Evolutionary conservation across 805 yeast genomes (phyloP), one percentile per base, ranked within the genome.

Genomic region (Candida parachauliodes): DNA sequence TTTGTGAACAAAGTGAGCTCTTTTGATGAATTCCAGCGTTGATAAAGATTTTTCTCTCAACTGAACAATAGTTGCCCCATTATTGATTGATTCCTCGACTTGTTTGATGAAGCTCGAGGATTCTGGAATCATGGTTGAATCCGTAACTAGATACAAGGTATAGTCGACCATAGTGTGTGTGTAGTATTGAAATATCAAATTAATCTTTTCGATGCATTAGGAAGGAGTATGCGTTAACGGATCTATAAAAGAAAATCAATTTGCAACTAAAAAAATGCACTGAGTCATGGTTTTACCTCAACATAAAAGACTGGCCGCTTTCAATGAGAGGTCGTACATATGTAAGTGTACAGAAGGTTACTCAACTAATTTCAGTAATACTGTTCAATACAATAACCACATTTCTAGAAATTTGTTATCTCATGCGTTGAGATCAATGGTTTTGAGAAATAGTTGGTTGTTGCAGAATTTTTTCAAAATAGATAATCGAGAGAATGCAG

Each of bases 41-140:
- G 76, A 83, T 8, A 79, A 56, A 1, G 74, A 60, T 56, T 88
- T 88, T 53, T 89, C 97, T 35, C 97, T 75, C 36, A 89, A 63
- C 59, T 88, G 97, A 2, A 88, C 82, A 11, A 88, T 47, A 0
- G 95, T 86, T 4, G 77, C 89, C 2, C 96, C 96, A 37, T 77
- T 79, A 4, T 70, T 60, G 23, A 88, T 63, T 0, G 94, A 77
- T 17, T 60, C 67, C 45, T 72, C 66, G 4, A 87, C 87, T 49
- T 82, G 95, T 1, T 72, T 70, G 18, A 72, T 54, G 34, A 87
- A 71, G 1, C 62, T 55, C 10, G 62, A 58, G 10, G 52, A 40
- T 35, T 65, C 67, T 1, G 95, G 95, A 17, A 86, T 62, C 79
- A 85, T 74, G 12, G 78, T 72, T 18, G 88, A 75, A 57, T 86